A percentile compares a stretch with the other conserved stretches of the same genome.
phyloP scores from a whole-genome alignment of 371 early-diverging fungal genomes.

The Smittium culicis region DNA sequence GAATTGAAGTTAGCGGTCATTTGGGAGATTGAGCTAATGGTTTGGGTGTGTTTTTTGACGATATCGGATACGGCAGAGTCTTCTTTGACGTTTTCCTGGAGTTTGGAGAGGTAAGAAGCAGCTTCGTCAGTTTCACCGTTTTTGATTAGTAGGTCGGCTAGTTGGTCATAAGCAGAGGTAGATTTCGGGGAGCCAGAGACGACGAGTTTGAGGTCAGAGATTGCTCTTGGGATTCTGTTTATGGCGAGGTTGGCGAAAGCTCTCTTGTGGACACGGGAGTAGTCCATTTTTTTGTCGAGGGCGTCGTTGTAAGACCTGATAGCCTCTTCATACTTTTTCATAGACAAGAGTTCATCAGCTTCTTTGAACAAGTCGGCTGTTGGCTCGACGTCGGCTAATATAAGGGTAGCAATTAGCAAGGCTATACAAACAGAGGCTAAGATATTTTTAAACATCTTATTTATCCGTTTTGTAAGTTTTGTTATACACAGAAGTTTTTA shows the following conservation, averaged over 20 bases:
- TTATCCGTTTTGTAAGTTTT: too few relatives aligned
- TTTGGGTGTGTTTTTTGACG: slow-evolving; percentile 13
- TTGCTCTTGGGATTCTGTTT: slow-evolving; percentile 51
- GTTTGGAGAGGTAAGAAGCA: slow-evolving; percentile 15
- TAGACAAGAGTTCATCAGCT: slow-evolving; percentile 22
- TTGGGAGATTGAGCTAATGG: too few relatives aligned
- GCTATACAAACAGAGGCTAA: too few relatives aligned
- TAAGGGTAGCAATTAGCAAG: too few relatives aligned
- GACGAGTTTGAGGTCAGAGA: slow-evolving; percentile 62
- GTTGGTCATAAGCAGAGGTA: slow-evolving; percentile 61
- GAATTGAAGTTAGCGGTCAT: too few relatives aligned
- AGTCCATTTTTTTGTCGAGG: slow-evolving; percentile 57
- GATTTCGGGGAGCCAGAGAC: slow-evolving; percentile 67
- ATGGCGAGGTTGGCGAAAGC: slow-evolving; percentile 70
- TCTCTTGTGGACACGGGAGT: slow-evolving; percentile 65
- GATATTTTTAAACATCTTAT: too few relatives aligned
- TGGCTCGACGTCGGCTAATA: too few relatives aligned
- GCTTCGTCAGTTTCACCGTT: slow-evolving; percentile 46
- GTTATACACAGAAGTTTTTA: too few relatives aligned
- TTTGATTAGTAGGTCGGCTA: slow-evolving; percentile 56
- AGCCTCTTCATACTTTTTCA: slow-evolving; percentile 22
- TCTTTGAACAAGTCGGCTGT: too few relatives aligned
- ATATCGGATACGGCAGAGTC: neutral
- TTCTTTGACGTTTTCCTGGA: slow-evolving; percentile 1
- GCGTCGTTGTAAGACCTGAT: slow-evolving; percentile 24